These are phyloP conservation scores for Penicillium taxi DNA, from an alignment of 495 filamentous ascomycete genomes.

Conservation along the genomic window DNA sequence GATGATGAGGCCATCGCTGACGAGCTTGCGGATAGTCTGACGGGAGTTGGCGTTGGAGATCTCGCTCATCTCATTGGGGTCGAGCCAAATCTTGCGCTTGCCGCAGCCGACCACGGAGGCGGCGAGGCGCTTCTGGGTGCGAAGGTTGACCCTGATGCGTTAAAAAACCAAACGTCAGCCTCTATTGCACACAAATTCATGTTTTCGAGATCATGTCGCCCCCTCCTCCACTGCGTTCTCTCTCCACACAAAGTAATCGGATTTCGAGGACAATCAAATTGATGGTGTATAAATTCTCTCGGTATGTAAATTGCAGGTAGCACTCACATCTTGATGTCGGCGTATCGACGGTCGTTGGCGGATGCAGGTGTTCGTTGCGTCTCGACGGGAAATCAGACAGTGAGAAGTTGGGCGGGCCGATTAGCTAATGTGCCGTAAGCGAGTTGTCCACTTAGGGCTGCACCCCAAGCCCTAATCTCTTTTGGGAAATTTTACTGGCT, in stretches of 20 bases:
- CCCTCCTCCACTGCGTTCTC: slow-evolving; percentile 9
- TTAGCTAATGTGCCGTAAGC: slow-evolving; percentile 46
- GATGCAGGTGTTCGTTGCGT: slow-evolving; percentile 47
- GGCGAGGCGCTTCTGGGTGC: slow-evolving; percentile 99
- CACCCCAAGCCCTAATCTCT: slow-evolving; percentile 10
- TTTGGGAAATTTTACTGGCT: slow-evolving; percentile 10
- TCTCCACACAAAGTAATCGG: slow-evolving; percentile 10
- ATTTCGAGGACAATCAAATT: not conserved
- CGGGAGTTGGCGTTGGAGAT: slow-evolving; percentile 99
- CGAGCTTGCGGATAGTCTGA: slow-evolving; percentile 99
- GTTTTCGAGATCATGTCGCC: slow-evolving; percentile 11
- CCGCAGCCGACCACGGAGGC: slow-evolving; percentile 96
- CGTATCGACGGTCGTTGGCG: slow-evolving; percentile 48
- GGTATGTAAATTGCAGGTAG: slow-evolving; percentile 23
- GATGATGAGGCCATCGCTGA: slow-evolving; percentile 99
- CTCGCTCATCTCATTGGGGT: slow-evolving; percentile 98
- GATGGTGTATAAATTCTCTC: slow-evolving; percentile 8
- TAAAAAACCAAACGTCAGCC: slow-evolving; percentile 33
- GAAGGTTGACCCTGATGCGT: slow-evolving; percentile 85
- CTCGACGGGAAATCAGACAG: slow-evolving; percentile 37
- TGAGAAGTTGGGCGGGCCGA: slow-evolving; percentile 41
- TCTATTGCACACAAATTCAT: slow-evolving; percentile 19
- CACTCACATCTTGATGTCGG: slow-evolving; percentile 50
- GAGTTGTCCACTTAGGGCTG: slow-evolving; percentile 27
- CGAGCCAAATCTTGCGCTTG: slow-evolving; percentile 99